Evolutionary conservation across 2,329 filamentous ascomycete genomes (phyloP).

Genomic region (Aspergillus viridinutans): DNA sequence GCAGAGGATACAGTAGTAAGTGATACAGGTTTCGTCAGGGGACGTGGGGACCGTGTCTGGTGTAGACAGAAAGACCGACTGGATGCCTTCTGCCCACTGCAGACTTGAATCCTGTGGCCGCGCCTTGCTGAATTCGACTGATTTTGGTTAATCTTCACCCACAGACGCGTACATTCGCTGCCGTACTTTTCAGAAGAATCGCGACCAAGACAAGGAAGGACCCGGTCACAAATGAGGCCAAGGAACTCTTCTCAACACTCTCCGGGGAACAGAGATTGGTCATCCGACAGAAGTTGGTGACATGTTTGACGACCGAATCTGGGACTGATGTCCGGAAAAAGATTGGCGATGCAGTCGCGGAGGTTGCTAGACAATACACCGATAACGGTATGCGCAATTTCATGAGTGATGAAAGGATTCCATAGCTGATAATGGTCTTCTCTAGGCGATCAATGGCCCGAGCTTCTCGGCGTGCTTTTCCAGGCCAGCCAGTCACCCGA

Average conservation of each 20-base stretch:
- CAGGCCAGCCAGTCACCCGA: slow-evolving; percentile 84
- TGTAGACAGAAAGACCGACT: background rate
- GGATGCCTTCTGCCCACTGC: background rate
- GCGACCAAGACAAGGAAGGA: slow-evolving; percentile 83
- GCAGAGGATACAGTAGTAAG: slow-evolving; percentile 70
- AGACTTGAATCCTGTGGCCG: background rate
- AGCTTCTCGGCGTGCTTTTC: slow-evolving; percentile 81
- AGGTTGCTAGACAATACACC: slow-evolving; percentile 89
- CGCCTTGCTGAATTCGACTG: background rate
- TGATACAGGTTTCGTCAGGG: slow-evolving; percentile 8
- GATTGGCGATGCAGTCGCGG: slow-evolving; percentile 94
- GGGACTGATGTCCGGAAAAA: slow-evolving; percentile 81
- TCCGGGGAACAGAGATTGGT: slow-evolving; percentile 67
- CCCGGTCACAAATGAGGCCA: slow-evolving; percentile 60
- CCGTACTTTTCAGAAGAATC: slow-evolving; percentile 91
- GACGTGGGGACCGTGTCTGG: background rate
- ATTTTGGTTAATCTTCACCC: background rate
- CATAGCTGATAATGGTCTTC: slow-evolving; percentile 11
- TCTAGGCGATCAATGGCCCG: slow-evolving; percentile 79
- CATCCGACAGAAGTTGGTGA: slow-evolving; percentile 79
- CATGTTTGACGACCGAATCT: slow-evolving; percentile 69
- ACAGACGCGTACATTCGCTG: slow-evolving; percentile 83
- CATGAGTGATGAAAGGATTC: background rate
- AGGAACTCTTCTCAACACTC: slow-evolving; percentile 83
- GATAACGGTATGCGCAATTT: slow-evolving; percentile 67